Evolutionary conservation across 306 rosid genomes (phyloP).

Genomic region (Rosa rugosa): DNA sequence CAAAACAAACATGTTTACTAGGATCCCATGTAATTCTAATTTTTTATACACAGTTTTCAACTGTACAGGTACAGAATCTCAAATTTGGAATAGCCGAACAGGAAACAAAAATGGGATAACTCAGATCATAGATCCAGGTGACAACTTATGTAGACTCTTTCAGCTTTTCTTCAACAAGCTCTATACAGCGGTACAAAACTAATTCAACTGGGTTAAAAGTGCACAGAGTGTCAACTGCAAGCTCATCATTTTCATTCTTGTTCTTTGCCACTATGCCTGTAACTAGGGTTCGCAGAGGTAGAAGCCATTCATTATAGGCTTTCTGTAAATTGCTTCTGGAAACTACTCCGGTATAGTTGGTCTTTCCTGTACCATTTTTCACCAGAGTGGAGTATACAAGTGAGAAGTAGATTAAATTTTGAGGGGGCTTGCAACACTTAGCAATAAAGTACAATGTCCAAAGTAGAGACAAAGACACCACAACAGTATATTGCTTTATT

Average conservation of each 20-base stretch:
- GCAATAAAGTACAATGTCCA: background rate
- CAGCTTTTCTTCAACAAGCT: conserved; percentile 78
- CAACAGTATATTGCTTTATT: background rate
- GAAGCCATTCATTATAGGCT: conserved; percentile 49
- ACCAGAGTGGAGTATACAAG: background rate
- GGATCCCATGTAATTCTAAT: background rate
- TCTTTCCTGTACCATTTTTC: conserved; percentile 53
- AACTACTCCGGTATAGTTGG: conserved; percentile 56
- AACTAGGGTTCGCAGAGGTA: conserved; percentile 48
- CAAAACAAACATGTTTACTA: background rate
- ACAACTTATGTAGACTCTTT: conserved; percentile 15
- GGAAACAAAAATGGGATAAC: background rate
- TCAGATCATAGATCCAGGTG: background rate
- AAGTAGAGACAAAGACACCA: background rate
- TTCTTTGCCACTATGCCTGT: conserved; percentile 36
- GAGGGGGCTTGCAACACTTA: background rate
- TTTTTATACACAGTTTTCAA: background rate
- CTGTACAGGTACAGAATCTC: background rate
- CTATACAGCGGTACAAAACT: conserved; percentile 81
- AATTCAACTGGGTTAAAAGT: conserved; percentile 76
- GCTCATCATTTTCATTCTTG: conserved; percentile 31
- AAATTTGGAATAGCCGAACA: background rate
- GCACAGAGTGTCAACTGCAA: conserved; percentile 53
- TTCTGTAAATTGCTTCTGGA: conserved; percentile 38
- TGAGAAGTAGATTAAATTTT: background rate